These are phyloP conservation scores for Lophium mytilinum DNA, from an alignment of 495 filamentous ascomycete genomes.

Conservation along the genomic window DNA sequence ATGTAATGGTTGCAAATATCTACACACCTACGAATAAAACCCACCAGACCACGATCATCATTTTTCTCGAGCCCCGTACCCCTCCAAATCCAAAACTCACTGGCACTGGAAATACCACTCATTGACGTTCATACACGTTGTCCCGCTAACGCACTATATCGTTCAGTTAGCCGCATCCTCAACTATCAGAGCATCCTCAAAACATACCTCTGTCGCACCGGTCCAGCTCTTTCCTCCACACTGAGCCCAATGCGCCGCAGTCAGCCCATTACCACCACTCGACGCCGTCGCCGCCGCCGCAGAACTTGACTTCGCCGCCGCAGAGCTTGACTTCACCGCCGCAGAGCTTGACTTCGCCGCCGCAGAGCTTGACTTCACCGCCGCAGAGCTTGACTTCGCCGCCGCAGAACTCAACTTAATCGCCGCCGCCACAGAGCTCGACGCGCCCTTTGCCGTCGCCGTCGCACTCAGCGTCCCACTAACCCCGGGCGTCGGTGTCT, in stretches of 20 bases:
- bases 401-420: too few species aligned
- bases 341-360: not conserved
- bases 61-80: too few species aligned
- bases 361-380: too few species aligned
- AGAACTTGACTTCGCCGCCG: not conserved
- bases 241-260: not conserved
- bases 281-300: not conserved
- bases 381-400: not conserved
- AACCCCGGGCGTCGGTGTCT: conserved; percentile 8
- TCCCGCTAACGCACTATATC: not conserved
- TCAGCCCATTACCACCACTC: not conserved
- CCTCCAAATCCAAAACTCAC: too few species aligned
- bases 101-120: not conserved
- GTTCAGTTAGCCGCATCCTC: not conserved
- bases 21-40: too few species aligned
- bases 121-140: not conserved
- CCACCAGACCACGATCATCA: too few species aligned
- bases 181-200: not conserved
- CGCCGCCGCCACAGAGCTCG: not conserved
- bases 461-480: not conserved
- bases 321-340: not conserved
- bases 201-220: not conserved
- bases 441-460: not conserved
- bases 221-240: not conserved
- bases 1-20: too few species aligned